A percentile compares a stretch with the other conserved stretches of the same genome.
These are phyloP conservation scores for Phragmites australis DNA, from an alignment of 176 grass and related monocot genomes.

Conservation along the genomic window DNA sequence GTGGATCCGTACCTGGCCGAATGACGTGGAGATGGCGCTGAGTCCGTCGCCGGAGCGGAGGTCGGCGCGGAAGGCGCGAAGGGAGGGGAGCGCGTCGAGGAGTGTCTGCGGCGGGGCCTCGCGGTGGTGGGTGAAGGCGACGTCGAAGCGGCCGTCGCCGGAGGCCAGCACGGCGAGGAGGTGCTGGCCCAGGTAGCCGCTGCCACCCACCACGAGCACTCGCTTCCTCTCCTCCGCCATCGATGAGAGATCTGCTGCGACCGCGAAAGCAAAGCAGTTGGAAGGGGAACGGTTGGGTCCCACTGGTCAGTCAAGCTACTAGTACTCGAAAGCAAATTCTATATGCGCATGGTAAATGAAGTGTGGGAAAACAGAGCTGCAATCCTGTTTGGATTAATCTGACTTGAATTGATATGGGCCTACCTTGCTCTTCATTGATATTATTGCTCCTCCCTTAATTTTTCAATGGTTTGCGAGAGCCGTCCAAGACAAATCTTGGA, in stretches of 20 bases:
- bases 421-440: too few relatives aligned
- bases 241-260: not conserved
- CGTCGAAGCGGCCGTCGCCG: conserved; percentile 9
- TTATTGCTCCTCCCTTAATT: too few relatives aligned
- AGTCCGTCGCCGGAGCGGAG: conserved; percentile 66
- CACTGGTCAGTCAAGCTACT: not conserved
- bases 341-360: too few relatives aligned
- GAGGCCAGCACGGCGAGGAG: conserved; percentile 62
- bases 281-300: not conserved
- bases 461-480: too few relatives aligned
- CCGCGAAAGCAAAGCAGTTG: not conserved
- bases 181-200: conserved; percentile 87
- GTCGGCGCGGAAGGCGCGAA: conserved; percentile 66
- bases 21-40: conserved; percentile 45
- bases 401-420: too few relatives aligned
- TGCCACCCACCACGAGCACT: conserved; percentile 83
- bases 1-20: conserved; percentile 56
- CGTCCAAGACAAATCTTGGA: too few relatives aligned
- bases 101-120: conserved; percentile 56
- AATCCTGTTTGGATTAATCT: too few relatives aligned
- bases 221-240: conserved; percentile 38
- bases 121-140: conserved; percentile 85
- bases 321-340: too few relatives aligned
- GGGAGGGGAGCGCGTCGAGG: conserved; percentile 55
- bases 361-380: too few relatives aligned